Evolutionary conservation across 225 moss, liverwort and hornwort species (phyloP).

Genomic region (Sphagnum tenellum): DNA sequence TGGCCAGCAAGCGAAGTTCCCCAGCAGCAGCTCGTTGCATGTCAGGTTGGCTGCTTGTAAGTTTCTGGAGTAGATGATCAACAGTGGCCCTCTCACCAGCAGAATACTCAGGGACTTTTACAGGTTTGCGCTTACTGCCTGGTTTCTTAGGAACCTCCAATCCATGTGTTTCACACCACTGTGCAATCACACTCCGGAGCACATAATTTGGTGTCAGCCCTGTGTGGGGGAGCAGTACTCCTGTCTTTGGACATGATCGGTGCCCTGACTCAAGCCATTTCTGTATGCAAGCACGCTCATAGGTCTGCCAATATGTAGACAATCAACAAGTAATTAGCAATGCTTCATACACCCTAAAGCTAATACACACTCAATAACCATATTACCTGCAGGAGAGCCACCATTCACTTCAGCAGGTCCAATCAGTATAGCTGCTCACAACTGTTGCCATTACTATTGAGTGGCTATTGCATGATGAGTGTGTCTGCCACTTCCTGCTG

Average conservation of each 20-base stretch:
- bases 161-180: slow-evolving; percentile 57
- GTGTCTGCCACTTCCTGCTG: no score
- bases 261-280: slow-evolving; percentile 54
- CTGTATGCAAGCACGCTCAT: slow-evolving; percentile 49
- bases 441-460: no score
- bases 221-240: slow-evolving; percentile 34
- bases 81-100: slow-evolving; percentile 38
- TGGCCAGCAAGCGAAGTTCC: slow-evolving; percentile 51
- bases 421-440: no score
- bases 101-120: slow-evolving; percentile 17
- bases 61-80: slow-evolving; percentile 38
- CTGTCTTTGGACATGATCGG: slow-evolving; percentile 48
- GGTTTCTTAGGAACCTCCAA: slow-evolving; percentile 35
- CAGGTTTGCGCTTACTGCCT: slow-evolving; percentile 10
- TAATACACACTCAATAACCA: background rate
- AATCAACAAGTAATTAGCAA: background rate
- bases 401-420: background rate
- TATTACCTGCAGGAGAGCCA: background rate
- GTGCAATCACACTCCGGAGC: slow-evolving; percentile 47
- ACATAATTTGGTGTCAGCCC: slow-evolving; percentile 55
- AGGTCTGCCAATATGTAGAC: slow-evolving; percentile 24
- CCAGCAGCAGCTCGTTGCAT: slow-evolving; percentile 53
- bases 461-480: no score
- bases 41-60: slow-evolving; percentile 38
- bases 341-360: no score